phyloP scores from a whole-genome alignment of 2,329 filamentous ascomycete genomes.

The Stylonectria norvegica region DNA sequence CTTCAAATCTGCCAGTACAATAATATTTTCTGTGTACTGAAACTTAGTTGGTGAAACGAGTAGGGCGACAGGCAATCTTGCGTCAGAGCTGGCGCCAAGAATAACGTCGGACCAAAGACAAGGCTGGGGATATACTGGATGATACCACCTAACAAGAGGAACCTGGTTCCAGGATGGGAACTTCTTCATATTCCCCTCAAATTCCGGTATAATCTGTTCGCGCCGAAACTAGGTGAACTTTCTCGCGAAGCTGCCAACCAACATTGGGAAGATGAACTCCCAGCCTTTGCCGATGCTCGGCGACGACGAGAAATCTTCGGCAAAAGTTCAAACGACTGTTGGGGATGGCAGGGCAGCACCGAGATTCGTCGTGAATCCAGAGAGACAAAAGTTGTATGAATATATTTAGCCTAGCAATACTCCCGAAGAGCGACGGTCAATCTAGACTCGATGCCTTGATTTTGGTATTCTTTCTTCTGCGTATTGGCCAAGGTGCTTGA shows the following conservation, averaged over 20 bases:
- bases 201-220: not conserved
- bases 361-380: not conserved
- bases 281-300: not conserved
- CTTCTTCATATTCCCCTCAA: not conserved
- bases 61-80: too few species aligned
- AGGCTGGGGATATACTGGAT: not conserved
- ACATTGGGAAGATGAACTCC: not conserved
- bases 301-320: not conserved
- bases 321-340: not conserved
- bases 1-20: too few species aligned
- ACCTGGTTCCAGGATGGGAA: not conserved
- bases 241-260: not conserved
- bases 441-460: conserved; percentile 54
- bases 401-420: conserved; percentile 51
- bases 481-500: conserved; percentile 54
- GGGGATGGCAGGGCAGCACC: not conserved
- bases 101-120: not conserved
- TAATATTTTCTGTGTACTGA: too few species aligned
- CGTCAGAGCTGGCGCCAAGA: too few species aligned
- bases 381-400: conserved; percentile 33
- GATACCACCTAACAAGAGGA: not conserved
- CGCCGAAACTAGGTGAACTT: not conserved
- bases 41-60: too few species aligned
- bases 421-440: conserved; percentile 33
- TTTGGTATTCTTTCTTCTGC: conserved; percentile 54